Conservation (phyloP, 2,329 filamentous ascomycete genomes). For the Sporothrix curviconia region DNA sequence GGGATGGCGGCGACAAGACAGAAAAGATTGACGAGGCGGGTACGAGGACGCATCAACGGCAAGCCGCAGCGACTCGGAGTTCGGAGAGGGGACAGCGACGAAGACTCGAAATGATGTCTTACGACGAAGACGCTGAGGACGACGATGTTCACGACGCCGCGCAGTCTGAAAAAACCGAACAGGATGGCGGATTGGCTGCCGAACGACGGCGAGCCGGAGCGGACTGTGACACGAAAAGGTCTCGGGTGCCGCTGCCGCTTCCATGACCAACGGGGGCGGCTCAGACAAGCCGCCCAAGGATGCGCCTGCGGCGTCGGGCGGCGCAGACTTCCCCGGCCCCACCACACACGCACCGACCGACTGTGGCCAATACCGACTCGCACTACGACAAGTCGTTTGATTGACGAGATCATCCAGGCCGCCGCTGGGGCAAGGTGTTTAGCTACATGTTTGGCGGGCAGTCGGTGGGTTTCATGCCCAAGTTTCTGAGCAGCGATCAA, state of each 20-base stretch:
- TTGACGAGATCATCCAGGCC: constrained; percentile 81
- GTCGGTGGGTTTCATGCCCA: constrained; percentile 75
- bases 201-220: constrained; percentile 48
- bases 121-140: constrained; percentile 73
- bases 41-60: constrained; percentile 42
- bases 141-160: constrained; percentile 44
- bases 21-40: constrained; percentile 65
- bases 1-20: constrained; percentile 80
- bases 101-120: constrained; percentile 71
- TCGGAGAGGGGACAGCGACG: constrained; percentile 59
- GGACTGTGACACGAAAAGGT: constrained; percentile 62
- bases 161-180: too few relatives aligned
- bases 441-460: constrained; percentile 76
- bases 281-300: constrained; percentile 50
- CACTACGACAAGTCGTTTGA: constrained; percentile 83
- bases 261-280: constrained; percentile 36
- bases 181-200: too few relatives aligned
- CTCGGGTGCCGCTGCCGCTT: constrained; percentile 46
- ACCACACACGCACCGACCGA: constrained; percentile 74
- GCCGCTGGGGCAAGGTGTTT: constrained; percentile 86
- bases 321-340: constrained; percentile 74
- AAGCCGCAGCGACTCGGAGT: constrained; percentile 49
- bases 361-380: constrained; percentile 66
- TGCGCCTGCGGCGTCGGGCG: constrained; percentile 18
- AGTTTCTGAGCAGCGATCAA: constrained; percentile 79